A percentile compares a stretch with the other conserved stretches of the same genome.
Evolutionary conservation across 2,329 filamentous ascomycete genomes (phyloP).

Genomic region (Epichloe elymi): DNA sequence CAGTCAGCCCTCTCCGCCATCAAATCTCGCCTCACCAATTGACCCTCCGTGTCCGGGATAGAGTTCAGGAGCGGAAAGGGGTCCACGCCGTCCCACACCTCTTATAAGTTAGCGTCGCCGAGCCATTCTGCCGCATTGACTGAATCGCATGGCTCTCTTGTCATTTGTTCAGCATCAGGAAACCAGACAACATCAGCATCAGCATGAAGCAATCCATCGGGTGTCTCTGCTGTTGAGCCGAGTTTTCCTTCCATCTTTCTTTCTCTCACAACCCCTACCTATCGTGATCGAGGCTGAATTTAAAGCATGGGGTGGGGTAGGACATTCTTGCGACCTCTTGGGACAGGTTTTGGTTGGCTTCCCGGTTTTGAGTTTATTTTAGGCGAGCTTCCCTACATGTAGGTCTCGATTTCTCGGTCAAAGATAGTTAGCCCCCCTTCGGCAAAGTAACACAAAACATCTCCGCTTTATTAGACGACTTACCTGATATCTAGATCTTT

Average conservation of each 20-base stretch:
- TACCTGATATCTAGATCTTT: not conserved
- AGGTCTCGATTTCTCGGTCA: not conserved
- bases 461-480: not conserved
- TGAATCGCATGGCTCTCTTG: not conserved
- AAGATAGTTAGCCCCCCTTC: not conserved
- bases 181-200: not conserved
- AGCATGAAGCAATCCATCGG: not conserved
- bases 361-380: not conserved
- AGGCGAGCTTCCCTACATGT: not conserved
- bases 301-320: not conserved
- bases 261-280: not conserved
- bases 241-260: not conserved
- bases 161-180: not conserved
- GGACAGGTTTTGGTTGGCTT: not conserved
- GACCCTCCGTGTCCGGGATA: not conserved
- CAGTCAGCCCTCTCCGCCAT: not conserved
- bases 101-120: not conserved
- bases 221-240: not conserved
- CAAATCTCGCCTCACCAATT: not conserved
- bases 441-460: not conserved
- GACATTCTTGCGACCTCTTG: not conserved
- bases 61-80: not conserved
- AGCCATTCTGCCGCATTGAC: not conserved
- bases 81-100: slow-evolving; percentile 1
- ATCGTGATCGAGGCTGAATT: not conserved